Evolutionary conservation across 2,329 filamentous ascomycete genomes (phyloP), one percentile per base, ranked within the genome.

Genomic region (Pseudogymnoascus sp.): DNA sequence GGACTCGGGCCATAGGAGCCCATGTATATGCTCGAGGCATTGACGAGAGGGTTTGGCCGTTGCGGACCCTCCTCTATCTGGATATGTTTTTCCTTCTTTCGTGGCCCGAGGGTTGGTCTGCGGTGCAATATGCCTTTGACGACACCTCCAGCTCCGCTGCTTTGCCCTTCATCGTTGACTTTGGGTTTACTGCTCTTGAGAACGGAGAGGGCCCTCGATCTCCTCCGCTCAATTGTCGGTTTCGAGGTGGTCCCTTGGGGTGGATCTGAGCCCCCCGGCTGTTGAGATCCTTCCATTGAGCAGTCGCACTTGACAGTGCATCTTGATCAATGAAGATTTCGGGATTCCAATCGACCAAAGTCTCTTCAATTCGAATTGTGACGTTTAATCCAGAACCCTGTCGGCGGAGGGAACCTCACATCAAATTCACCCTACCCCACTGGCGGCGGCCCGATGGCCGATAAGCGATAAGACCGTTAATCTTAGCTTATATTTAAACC

Each of bases 1-100:
- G 70, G 69, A 62, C 65, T 67, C 10, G 63, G 65, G 53, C 64
- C 63, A 62, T 70, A 75, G 5, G 73, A 75, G 28, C 73, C 73
- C 65, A 70, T 68, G 42, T 74, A 74, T 10, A 74, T 71, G 59
- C 70, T 71, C 1, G 70, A 67, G 16, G 66, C 63, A 31, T 53
- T 8, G 67, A 63, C 16, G 68, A 67, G 62, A 62, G 66, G 11
- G 65, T 62, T 63, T 44, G 61, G 35, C 64, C 66, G 23, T 25
- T 60, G 63, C 23, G 61, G 62, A 3, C 68, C 67, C 16, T 68
- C 66, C 47, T 67, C 65, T 16, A 72, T 66, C 8, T 67, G 68
- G 28, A 73, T 67, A 61, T 71, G 70, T 62, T 66, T 72, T 14
- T 56, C 64, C 25, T 66, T 53, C 47, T 53, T 62, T 8, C 59